Base-by-base conservation (phyloP, 208 protist species). In the Herpetomonas samuelpessoai region DNA sequence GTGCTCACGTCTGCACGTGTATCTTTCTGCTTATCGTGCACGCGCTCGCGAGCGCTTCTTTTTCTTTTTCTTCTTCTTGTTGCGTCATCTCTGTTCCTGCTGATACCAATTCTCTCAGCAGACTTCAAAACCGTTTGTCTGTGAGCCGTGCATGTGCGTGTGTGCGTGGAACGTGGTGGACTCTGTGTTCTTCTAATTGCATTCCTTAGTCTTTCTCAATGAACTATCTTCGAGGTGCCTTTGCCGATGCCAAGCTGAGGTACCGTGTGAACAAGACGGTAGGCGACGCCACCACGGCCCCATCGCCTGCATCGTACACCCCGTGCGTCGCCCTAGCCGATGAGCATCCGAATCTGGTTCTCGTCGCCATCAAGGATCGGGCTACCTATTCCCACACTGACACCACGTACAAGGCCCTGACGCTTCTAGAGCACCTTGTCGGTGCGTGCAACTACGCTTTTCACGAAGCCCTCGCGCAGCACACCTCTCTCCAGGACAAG, bases 401-500 rank as follows among this genome's bases (percentile, higher is more conserved):
- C 18, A 72, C 49, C 3, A 55, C 74, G n/a, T 77, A 82, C 24
- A 67, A 60, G 7, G 78, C 74, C 27, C 60, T 96, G 25, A 53
- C 68, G 16, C 68, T 96, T 30, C 74, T 96, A 3, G 86, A 96
- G 73, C 69, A 78, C 51, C 54, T 96, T 10, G 89, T 96, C 9
- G 62, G 68, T 10, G 62, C 79, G 18, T 90, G 89, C 65, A 91
- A 77, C 59, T 91, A 81, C 51, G 57, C 35, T 35, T 92, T 96
- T 57, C 89, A 96, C 68, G 28, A 75, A 4, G 74, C 81, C 10
- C 73, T 96, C 49, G 83, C 89, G 1, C 62, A 48, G 29, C 67
- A 86, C 45, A 58, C 41, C 30, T 39, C 51, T 18, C 57, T 91
- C 1, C 86, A 96, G 27, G 81, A 91, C 30, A 65, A 74, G 25